Evolutionary conservation across 1,139 yeast species (phyloP).

Genomic region (Spathaspora sp.): DNA sequence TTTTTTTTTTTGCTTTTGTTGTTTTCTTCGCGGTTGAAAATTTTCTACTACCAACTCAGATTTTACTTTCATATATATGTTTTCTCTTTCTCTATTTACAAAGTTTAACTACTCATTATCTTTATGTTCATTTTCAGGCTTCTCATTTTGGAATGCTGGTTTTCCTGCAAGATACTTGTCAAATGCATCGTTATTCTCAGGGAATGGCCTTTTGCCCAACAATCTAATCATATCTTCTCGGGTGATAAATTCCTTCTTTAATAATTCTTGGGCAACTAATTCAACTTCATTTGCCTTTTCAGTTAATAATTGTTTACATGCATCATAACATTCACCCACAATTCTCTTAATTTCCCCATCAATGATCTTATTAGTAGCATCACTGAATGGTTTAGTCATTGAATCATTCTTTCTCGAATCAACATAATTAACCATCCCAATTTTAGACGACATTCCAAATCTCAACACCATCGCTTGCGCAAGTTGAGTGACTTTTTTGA

Average conservation of each 20-base stretch:
- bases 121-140: conserved; percentile 24
- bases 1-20: conserved; percentile 1
- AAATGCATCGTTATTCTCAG: conserved; percentile 88
- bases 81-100: conserved; percentile 4
- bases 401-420: conserved; percentile 56
- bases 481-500: conserved; percentile 92
- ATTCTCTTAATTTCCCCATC: conserved; percentile 84
- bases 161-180: conserved; percentile 69
- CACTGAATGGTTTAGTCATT: conserved; percentile 88
- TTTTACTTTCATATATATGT: not conserved
- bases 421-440: conserved; percentile 78
- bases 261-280: conserved; percentile 80
- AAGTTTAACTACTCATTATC: conserved; percentile 17
- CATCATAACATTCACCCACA: conserved; percentile 71
- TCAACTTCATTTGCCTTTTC: conserved; percentile 75
- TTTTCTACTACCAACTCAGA: not conserved
- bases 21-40: not conserved
- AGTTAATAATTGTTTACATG: conserved; percentile 66
- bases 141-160: conserved; percentile 35
- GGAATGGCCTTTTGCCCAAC: conserved; percentile 87
- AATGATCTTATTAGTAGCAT: conserved; percentile 74
- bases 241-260: conserved; percentile 81
- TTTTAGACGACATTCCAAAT: conserved; percentile 84
- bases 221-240: conserved; percentile 88
- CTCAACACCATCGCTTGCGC: conserved; percentile 92